Conservation (phyloP, 129 eudicot genomes). For the Saposhnikovia divaricata region DNA sequence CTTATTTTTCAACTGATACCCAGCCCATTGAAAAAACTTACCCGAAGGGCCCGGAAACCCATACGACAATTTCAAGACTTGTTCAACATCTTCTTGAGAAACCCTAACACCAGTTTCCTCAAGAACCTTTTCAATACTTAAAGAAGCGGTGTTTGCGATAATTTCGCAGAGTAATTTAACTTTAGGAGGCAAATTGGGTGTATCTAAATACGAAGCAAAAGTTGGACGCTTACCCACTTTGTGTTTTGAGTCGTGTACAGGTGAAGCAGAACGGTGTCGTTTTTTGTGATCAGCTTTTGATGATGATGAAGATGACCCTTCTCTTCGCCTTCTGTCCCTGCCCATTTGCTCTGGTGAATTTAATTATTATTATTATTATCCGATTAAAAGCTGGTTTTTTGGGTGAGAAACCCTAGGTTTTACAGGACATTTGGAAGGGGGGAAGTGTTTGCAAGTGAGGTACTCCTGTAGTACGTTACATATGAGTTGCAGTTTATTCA, state of each 20-base stretch:
- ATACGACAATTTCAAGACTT: constrained; percentile 65
- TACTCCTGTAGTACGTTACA: too few species aligned
- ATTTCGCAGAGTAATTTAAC: constrained; percentile 64
- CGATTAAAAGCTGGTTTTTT: background rate
- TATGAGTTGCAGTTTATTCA: too few species aligned
- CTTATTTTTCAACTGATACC: constrained; percentile 38
- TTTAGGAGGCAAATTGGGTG: constrained; percentile 49
- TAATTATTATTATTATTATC: background rate
- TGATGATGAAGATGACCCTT: constrained; percentile 24
- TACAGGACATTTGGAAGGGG: background rate
- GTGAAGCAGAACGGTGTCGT: constrained; percentile 9
- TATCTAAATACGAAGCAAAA: constrained; percentile 43
- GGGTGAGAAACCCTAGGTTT: background rate
- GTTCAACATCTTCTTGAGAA: constrained; percentile 49
- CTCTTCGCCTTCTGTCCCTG: constrained; percentile 20
- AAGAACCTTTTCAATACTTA: constrained; percentile 40
- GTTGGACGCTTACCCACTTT: constrained; percentile 47
- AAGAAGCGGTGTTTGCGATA: constrained; percentile 39
- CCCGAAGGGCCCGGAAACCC: constrained; percentile 44
- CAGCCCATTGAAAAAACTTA: constrained; percentile 80
- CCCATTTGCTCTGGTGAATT: background rate
- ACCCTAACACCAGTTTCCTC: constrained; percentile 49
- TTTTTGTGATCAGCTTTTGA: constrained; percentile 15
- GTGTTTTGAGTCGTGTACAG: constrained; percentile 1
- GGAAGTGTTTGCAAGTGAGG: too few species aligned